Conservation (phyloP, 352 stramenopile species). For the Phytophthora palmivora region DNA sequence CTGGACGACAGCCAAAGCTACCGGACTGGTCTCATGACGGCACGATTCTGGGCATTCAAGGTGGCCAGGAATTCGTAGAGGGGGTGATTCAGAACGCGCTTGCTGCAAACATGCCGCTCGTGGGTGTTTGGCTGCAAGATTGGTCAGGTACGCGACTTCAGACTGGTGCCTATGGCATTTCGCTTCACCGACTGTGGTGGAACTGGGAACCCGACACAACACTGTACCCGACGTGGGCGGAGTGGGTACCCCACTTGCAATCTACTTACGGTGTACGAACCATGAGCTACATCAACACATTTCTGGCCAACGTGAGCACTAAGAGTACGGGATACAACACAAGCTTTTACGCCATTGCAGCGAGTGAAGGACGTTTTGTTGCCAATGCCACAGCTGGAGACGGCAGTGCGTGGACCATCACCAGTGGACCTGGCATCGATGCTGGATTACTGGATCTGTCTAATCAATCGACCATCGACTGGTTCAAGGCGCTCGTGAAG, state of each 20-base stretch:
- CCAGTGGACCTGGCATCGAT: conserved; percentile 31
- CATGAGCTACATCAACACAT: conserved; percentile 42
- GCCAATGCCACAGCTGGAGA: conserved; percentile 28
- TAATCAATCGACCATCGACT: conserved; percentile 36
- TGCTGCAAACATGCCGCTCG: conserved; percentile 25
- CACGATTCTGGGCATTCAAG: conserved; percentile 37
- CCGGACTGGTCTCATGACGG: conserved; percentile 35
- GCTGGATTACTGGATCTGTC: conserved; percentile 33
- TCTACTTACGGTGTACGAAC: conserved; percentile 26
- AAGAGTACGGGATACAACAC: conserved; percentile 41
- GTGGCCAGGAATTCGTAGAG: conserved; percentile 36
- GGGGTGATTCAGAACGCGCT: conserved; percentile 29
- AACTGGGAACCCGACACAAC: conserved; percentile 39
- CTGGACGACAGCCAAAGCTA: conserved; percentile 22
- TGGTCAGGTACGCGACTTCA: conserved; percentile 33
- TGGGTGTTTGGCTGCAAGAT: conserved; percentile 34
- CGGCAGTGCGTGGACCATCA: conserved; percentile 33
- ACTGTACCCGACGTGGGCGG: conserved; percentile 32
- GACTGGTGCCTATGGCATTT: conserved; percentile 26
- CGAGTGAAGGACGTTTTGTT: conserved; percentile 33
- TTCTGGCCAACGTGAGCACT: conserved; percentile 30
- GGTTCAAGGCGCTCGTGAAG: conserved; percentile 37
- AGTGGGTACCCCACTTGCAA: conserved; percentile 33
- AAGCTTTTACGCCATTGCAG: conserved; percentile 34
- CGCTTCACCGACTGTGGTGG: conserved; percentile 33